phyloP scores from a whole-genome alignment of 2,329 filamentous ascomycete genomes.

The Phaeosphaeriaceae sp. region DNA sequence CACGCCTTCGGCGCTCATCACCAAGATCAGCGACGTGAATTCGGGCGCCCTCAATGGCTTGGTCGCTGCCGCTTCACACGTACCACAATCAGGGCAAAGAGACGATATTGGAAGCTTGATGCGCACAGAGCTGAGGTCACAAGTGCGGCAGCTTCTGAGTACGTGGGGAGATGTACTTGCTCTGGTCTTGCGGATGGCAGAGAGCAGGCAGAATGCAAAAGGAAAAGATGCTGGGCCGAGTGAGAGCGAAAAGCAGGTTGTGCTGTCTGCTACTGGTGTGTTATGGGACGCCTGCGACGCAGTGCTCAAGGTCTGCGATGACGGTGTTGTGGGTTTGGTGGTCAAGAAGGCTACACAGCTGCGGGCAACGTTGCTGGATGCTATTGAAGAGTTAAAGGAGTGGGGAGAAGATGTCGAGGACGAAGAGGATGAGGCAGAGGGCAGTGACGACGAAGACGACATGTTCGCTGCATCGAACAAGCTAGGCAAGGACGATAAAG shows the following conservation, averaged over 20 bases:
- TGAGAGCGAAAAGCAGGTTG: conserved; percentile 50
- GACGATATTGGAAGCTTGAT: conserved; percentile 55
- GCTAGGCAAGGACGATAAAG: conserved; percentile 66
- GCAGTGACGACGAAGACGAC: conserved; percentile 64
- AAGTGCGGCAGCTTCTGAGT: conserved; percentile 65
- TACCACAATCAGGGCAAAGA: conserved; percentile 18
- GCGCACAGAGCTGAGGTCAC: conserved; percentile 67
- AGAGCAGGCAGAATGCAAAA: conserved; percentile 48
- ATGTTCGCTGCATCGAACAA: conserved; percentile 68
- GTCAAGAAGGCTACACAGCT: conserved; percentile 76
- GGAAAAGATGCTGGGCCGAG: conserved; percentile 27
- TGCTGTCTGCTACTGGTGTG: conserved; percentile 72
- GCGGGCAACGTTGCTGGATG: conserved; percentile 78
- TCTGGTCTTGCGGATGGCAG: conserved; percentile 67
- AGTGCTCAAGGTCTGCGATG: conserved; percentile 66
- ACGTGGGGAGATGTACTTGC: conserved; percentile 69
- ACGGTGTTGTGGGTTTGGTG: conserved; percentile 74
- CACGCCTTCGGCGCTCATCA: conserved; percentile 75
- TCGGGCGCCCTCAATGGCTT: conserved; percentile 75
- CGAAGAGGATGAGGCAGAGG: conserved; percentile 54
- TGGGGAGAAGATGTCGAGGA: conserved; percentile 79
- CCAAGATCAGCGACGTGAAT: conserved; percentile 75
- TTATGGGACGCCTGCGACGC: conserved; percentile 86
- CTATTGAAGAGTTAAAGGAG: conserved; percentile 83
- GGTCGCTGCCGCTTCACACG: conserved; percentile 61